Percentiles rank a stretch among this genome's conserved stretches.
phyloP scores from a whole-genome alignment of 2,329 filamentous ascomycete species.

The Knoxdaviesia capensis region DNA sequence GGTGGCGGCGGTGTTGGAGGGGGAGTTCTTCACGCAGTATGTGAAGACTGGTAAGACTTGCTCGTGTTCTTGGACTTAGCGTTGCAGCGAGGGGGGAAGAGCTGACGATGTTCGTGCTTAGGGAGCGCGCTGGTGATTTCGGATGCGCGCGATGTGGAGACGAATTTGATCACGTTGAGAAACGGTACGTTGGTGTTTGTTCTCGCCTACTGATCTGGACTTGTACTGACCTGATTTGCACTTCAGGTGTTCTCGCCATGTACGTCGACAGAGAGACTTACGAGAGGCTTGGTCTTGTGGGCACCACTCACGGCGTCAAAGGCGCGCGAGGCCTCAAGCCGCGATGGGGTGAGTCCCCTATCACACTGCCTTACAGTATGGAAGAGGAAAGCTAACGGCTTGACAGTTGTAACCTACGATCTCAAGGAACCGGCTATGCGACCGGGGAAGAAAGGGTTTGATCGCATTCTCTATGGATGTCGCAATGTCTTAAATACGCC shows the following conservation, averaged over 20 bases:
- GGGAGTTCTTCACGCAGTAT: slow-evolving; percentile 64
- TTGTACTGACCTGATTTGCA: neutral
- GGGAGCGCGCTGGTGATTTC: slow-evolving; percentile 73
- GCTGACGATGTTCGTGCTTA: slow-evolving; percentile 12
- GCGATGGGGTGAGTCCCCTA: slow-evolving; percentile 44
- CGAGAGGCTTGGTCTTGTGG: slow-evolving; percentile 63
- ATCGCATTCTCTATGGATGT: slow-evolving; percentile 57
- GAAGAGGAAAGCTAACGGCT: slow-evolving; percentile 9
- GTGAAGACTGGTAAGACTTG: slow-evolving; percentile 49
- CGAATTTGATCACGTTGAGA: slow-evolving; percentile 51
- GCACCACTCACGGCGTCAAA: slow-evolving; percentile 41
- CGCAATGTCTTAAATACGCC: slow-evolving; percentile 52
- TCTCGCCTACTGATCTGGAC: neutral
- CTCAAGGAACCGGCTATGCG: slow-evolving; percentile 58
- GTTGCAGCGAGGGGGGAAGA: too few relatives aligned
- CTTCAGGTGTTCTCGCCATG: slow-evolving; percentile 46
- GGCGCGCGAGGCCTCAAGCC: slow-evolving; percentile 40
- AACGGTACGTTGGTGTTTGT: slow-evolving; percentile 31
- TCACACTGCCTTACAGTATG: neutral
- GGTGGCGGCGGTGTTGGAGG: slow-evolving; percentile 49
- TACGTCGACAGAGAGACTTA: slow-evolving; percentile 67
- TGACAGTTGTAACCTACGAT: slow-evolving; percentile 53
- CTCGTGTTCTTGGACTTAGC: neutral
- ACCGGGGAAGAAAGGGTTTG: slow-evolving; percentile 66
- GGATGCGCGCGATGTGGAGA: slow-evolving; percentile 47